A percentile compares a stretch with the other conserved stretches of the same genome.
These are phyloP conservation scores for Jaenimonas drosophilae DNA, from an alignment of 208 protist genomes.

Conservation along the genomic window DNA sequence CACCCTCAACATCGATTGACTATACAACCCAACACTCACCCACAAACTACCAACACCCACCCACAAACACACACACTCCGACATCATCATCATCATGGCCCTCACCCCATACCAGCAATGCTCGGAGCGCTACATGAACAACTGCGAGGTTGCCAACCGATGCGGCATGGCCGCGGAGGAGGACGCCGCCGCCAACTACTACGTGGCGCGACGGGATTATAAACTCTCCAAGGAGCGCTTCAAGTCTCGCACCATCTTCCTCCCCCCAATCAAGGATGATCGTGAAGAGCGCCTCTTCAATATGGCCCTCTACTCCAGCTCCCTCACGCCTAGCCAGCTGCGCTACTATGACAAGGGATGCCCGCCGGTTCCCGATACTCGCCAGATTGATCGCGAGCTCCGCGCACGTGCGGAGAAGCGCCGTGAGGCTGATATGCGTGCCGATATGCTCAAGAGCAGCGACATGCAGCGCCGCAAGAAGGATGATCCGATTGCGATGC, in stretches of 20 bases:
- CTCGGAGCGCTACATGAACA: constrained; percentile 14
- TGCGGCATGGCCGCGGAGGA: constrained; percentile 16
- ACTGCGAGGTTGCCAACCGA: constrained; percentile 33
- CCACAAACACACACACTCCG: not conserved
- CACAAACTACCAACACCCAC: not conserved
- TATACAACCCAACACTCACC: not conserved
- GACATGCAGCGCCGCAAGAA: too few relatives aligned
- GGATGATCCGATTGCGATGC: constrained; percentile 6
- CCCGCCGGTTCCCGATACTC: constrained; percentile 4
- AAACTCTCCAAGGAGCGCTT: constrained; percentile 19
- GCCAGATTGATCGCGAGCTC: constrained; percentile 19
- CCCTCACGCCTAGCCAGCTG: not conserved
- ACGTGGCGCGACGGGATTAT: constrained; percentile 29
- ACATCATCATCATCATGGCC: constrained; percentile 2
- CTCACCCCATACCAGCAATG: constrained; percentile 13
- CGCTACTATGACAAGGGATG: not conserved
- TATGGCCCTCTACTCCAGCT: constrained; percentile 20
- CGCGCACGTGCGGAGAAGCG: constrained; percentile 5
- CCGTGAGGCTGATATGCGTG: not conserved
- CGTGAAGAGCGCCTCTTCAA: constrained; percentile 3
- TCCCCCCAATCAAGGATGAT: too few relatives aligned
- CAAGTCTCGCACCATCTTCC: constrained; percentile 7
- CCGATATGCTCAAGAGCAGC: not conserved
- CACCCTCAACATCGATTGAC: too few relatives aligned
- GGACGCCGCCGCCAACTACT: constrained; percentile 11